Evolutionary conservation across 768 basidiomycete species (phyloP).

Genomic region (Leucosporidium scottii): DNA sequence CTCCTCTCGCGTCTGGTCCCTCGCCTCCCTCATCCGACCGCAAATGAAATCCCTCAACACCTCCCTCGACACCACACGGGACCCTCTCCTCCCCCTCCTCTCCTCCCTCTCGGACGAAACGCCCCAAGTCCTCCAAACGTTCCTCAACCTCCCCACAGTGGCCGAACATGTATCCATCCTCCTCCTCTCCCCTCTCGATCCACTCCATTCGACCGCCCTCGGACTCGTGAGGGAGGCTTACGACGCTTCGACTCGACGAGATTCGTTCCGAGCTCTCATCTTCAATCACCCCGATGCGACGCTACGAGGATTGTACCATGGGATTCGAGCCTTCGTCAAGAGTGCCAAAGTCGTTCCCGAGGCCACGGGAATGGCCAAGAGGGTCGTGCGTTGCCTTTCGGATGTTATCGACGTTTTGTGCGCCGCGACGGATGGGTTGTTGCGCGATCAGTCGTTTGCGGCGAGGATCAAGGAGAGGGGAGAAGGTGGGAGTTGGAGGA

Average conservation of each 20-base stretch:
- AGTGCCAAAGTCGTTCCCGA: slow-evolving; percentile 65
- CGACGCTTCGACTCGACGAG: slow-evolving; percentile 78
- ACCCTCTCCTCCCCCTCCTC: slow-evolving; percentile 67
- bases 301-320: slow-evolving; percentile 63
- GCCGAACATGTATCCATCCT: slow-evolving; percentile 58
- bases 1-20: slow-evolving; percentile 39
- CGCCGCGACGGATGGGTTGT: slow-evolving; percentile 60
- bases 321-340: slow-evolving; percentile 58
- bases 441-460: slow-evolving; percentile 43
- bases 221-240: slow-evolving; percentile 75
- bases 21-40: slow-evolving; percentile 34
- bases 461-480: slow-evolving; percentile 20
- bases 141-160: slow-evolving; percentile 41
- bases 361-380: slow-evolving; percentile 79
- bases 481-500: slow-evolving; percentile 25
- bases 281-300: slow-evolving; percentile 58
- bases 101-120: slow-evolving; percentile 39
- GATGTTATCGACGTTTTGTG: slow-evolving; percentile 88
- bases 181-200: slow-evolving; percentile 73
- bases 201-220: slow-evolving; percentile 67
- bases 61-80: slow-evolving; percentile 54
- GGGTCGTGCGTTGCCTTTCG: slow-evolving; percentile 82
- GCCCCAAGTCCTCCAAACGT: slow-evolving; percentile 39
- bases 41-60: slow-evolving; percentile 56
- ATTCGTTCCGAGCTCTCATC: slow-evolving; percentile 76